These are phyloP conservation scores for Fragilariopsis cylindrus DNA, from an alignment of 108 stramenopile species.

Conservation along the genomic window DNA sequence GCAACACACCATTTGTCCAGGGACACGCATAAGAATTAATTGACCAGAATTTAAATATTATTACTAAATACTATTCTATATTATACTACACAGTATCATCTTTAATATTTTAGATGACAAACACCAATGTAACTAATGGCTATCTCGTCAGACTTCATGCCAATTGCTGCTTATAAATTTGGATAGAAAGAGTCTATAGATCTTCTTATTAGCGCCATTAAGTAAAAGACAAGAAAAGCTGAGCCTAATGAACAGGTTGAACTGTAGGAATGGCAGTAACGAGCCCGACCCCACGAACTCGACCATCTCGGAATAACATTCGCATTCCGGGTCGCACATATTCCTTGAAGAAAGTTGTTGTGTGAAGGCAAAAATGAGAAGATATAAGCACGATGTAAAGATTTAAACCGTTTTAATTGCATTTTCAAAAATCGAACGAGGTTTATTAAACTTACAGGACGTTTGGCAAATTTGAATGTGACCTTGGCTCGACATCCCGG, in stretches of 20 bases:
- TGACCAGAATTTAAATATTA: too few species aligned
- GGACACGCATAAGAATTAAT: too few species aligned
- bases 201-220: background rate
- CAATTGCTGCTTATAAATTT: background rate
- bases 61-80: too few species aligned
- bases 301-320: constrained; percentile 85
- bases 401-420: background rate
- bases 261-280: constrained; percentile 46
- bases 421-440: background rate
- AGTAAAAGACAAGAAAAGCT: background rate
- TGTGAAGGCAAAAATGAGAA: background rate
- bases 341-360: constrained; percentile 28
- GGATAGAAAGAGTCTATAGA: background rate
- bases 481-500: constrained; percentile 85
- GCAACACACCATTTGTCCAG: too few species aligned
- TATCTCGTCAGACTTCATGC: too few species aligned
- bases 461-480: constrained; percentile 78
- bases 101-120: too few species aligned
- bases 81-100: too few species aligned
- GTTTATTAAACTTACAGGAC: constrained; percentile 53
- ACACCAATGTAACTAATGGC: too few species aligned
- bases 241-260: constrained; percentile 16
- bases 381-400: background rate
- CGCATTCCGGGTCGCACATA: constrained; percentile 88
- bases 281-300: constrained; percentile 84